These are phyloP conservation scores for Goffeauzyma gilvescens DNA, from an alignment of 768 basidiomycete genomes.

Conservation along the genomic window DNA sequence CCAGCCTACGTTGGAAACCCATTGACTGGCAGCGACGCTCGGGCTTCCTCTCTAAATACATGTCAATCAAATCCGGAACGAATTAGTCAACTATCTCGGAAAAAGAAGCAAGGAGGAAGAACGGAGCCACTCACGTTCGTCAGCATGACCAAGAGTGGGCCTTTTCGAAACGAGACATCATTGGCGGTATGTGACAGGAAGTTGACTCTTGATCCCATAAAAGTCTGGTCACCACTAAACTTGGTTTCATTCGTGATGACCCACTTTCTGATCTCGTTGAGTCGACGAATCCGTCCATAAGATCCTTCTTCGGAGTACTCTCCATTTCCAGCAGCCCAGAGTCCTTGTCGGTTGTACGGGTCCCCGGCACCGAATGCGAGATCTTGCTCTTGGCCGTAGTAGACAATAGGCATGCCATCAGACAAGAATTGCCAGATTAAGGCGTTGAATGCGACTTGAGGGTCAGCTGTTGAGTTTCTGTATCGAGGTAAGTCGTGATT, in stretches of 20 bases:
- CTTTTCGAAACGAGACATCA: conserved; percentile 28
- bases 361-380: conserved; percentile 12
- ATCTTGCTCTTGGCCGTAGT: conserved; percentile 27
- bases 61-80: not conserved
- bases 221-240: conserved; percentile 15
- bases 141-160: conserved; percentile 23
- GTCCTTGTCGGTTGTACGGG: conserved; percentile 22
- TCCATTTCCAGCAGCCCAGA: conserved; percentile 20
- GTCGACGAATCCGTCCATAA: conserved; percentile 18
- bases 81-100: not conserved
- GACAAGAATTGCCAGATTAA: conserved; percentile 26
- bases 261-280: conserved; percentile 22
- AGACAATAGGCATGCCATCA: conserved; percentile 24
- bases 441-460: conserved; percentile 27
- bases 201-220: conserved; percentile 15
- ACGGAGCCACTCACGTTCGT: conserved; percentile 21
- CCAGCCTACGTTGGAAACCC: conserved; percentile 18
- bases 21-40: conserved; percentile 16
- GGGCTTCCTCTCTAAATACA: conserved; percentile 19
- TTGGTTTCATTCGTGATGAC: conserved; percentile 19
- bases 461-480: conserved; percentile 22
- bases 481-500: conserved; percentile 30
- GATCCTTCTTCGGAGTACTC: conserved; percentile 21
- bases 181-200: conserved; percentile 14
- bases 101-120: not conserved